Conservation (phyloP, 805 yeast species). For the Wickerhamiella kazuoi region DNA sequence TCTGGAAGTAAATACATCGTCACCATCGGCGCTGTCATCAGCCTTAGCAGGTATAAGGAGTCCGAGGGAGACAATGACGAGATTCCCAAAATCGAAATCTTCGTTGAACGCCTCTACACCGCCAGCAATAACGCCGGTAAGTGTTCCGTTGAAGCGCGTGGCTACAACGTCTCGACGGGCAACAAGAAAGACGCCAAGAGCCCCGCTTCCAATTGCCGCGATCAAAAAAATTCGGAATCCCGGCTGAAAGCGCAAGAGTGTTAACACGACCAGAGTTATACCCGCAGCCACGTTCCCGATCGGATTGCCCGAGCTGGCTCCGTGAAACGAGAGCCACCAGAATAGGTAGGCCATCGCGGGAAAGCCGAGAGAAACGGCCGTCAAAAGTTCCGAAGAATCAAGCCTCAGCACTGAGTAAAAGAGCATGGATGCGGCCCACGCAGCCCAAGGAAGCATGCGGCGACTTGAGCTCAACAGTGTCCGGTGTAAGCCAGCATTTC, state of each 20-base stretch:
- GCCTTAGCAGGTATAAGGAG: not conserved
- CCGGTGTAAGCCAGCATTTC: not conserved
- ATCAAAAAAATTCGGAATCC: slow-evolving; percentile 7
- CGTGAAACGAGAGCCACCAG: slow-evolving; percentile 6
- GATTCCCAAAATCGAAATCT: not conserved
- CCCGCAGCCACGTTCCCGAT: slow-evolving; percentile 18
- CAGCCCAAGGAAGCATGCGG: not conserved
- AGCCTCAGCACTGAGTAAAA: not conserved
- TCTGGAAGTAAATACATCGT: not conserved
- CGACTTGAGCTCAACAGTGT: not conserved
- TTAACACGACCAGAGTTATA: slow-evolving; percentile 15
- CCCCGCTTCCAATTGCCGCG: slow-evolving; percentile 16
- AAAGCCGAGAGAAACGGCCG: not conserved
- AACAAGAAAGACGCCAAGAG: slow-evolving; percentile 18
- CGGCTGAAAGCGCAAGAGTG: not conserved
- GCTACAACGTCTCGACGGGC: slow-evolving; percentile 16
- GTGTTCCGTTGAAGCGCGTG: slow-evolving; percentile 12
- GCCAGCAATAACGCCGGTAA: slow-evolving; percentile 10
- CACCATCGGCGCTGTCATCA: not conserved
- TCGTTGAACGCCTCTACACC: slow-evolving; percentile 6
- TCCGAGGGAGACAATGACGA: not conserved
- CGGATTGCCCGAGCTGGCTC: slow-evolving; percentile 6
- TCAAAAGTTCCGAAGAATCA: not conserved
- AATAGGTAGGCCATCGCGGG: slow-evolving; percentile 3
- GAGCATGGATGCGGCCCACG: not conserved